Evolutionary conservation across 2,329 filamentous ascomycete species (phyloP).

Genomic region (Hypoxylon sp.): DNA sequence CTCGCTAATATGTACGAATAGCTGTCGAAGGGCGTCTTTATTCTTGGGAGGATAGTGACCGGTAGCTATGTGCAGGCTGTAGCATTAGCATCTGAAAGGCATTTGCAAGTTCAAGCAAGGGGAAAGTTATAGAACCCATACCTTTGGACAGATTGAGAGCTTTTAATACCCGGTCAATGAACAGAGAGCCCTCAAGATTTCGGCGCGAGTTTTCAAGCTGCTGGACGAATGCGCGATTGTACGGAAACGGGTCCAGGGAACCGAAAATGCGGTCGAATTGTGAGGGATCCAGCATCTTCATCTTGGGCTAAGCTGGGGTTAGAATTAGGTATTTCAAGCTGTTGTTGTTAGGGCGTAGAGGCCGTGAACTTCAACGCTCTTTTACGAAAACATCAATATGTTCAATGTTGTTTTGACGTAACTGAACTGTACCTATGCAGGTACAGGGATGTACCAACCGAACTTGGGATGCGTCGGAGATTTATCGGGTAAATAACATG

Average conservation of each 20-base stretch:
- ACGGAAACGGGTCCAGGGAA: conserved; percentile 71
- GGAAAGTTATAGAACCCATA: conserved; percentile 54
- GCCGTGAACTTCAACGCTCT: background rate
- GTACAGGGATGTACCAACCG: conserved; percentile 7
- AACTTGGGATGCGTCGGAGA: conserved; percentile 28
- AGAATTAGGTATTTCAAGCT: background rate
- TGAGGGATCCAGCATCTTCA: conserved; percentile 73
- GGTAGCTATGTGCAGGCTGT: conserved; percentile 56
- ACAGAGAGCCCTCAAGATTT: conserved; percentile 77
- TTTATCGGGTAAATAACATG: conserved; percentile 27
- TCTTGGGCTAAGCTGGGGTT: conserved; percentile 3
- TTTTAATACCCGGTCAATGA: conserved; percentile 83
- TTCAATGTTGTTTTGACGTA: background rate
- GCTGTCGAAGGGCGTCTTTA: conserved; percentile 74
- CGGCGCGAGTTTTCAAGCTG: conserved; percentile 78
- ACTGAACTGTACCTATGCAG: background rate
- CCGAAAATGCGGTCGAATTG: conserved; percentile 79
- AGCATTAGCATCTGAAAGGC: conserved; percentile 46
- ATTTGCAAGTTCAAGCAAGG: conserved; percentile 2
- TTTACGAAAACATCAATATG: background rate
- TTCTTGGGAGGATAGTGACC: conserved; percentile 82
- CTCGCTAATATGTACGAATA: conserved; percentile 79
- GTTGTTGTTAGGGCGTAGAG: background rate
- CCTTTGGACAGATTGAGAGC: conserved; percentile 79
- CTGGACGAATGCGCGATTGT: conserved; percentile 72